Conservation (phyloP, 495 filamentous ascomycete species). For the Penicillium fimorum region DNA sequence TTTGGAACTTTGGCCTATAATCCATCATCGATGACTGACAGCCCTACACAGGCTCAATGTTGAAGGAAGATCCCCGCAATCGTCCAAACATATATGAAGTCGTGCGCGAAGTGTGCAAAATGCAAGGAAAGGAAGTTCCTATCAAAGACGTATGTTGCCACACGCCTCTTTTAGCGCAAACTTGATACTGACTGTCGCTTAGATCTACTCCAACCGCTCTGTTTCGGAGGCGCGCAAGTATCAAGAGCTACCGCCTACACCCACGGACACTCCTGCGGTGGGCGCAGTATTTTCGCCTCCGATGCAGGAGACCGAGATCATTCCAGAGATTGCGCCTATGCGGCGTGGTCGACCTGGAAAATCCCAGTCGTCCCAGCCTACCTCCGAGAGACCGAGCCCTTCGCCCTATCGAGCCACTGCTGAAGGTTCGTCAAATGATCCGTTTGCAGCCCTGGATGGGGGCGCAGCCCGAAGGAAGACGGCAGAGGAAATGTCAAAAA, state of each 20-base stretch:
- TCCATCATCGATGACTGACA: conserved; percentile 9
- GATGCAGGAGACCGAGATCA: conserved; percentile 61
- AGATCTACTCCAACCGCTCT: conserved; percentile 82
- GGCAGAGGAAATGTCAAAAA: conserved; percentile 75
- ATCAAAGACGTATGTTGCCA: conserved; percentile 77
- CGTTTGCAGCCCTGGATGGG: conserved; percentile 84
- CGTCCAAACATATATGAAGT: conserved; percentile 95
- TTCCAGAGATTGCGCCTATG: conserved; percentile 95
- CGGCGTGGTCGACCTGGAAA: conserved; percentile 78
- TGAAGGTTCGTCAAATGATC: conserved; percentile 62
- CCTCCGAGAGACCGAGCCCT: conserved; percentile 60
- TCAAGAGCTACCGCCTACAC: conserved; percentile 58
- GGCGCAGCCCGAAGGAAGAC: conserved; percentile 48
- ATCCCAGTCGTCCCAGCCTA: conserved; percentile 36
- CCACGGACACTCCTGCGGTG: conserved; percentile 56
- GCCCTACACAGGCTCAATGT: conserved; percentile 71
- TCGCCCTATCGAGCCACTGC: conserved; percentile 64
- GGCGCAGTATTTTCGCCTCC: conserved; percentile 69
- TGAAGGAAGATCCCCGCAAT: conserved; percentile 76
- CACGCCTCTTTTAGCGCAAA: not conserved
- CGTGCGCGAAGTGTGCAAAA: conserved; percentile 75
- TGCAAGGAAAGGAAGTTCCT: conserved; percentile 85
- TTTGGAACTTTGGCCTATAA: not conserved
- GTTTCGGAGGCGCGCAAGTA: conserved; percentile 61
- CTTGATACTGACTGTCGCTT: conserved; percentile 17